Evolutionary conservation across 768 basidiomycete species (phyloP), one percentile per base, ranked within the genome.

Genomic region (Suillus occidentalis): DNA sequence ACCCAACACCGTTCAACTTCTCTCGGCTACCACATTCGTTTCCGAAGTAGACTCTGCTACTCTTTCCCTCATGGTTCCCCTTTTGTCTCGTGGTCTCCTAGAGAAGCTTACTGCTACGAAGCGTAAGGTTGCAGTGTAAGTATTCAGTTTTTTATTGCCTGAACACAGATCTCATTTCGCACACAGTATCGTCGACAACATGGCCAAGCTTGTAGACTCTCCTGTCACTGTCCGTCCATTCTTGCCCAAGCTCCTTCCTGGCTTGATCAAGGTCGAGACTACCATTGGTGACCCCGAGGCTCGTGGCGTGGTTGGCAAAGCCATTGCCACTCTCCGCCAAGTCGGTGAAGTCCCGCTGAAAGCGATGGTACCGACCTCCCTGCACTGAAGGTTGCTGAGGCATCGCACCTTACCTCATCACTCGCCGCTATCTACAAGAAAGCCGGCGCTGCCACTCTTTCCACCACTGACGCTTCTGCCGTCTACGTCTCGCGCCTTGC

Each of bases 1-100:
- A 65, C 92, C 96, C 73, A 90, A 88, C 72, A 97, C 95, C 74
- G 93, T 98, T 73, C 85, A 86, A 68, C 91, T 97, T 82, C 94
- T 97, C 80, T 95, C 96, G 80, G 89, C 96, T 65, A 98, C 96
- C 80, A 98, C 96, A 79, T 98, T 97, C 89, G 96, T 98, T 93
- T 94, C 96, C 61, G 96, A 98, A 85, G 96, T 98, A 80, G 96
- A 97, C 73, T 95, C 95, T 59, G 86, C 95, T 63, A 97, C 96
- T 70, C 90, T 98, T 70, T 97, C 96, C 72, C 89, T 98, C 70
- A 97, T 98, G 94, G 96, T 96, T 66, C 96, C 96, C 74, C 89
- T 98, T 22, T 83, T 98, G 62, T 87, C 94, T 66, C 93, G 96
- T 84, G 96, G 96, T 87, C 85, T 97, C 68, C 85, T 79, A 68